Percentiles rank a stretch among this genome's conserved stretches.
phyloP scores from a whole-genome alignment of 805 yeast species.

The Phaffomyces thermotolerans region DNA sequence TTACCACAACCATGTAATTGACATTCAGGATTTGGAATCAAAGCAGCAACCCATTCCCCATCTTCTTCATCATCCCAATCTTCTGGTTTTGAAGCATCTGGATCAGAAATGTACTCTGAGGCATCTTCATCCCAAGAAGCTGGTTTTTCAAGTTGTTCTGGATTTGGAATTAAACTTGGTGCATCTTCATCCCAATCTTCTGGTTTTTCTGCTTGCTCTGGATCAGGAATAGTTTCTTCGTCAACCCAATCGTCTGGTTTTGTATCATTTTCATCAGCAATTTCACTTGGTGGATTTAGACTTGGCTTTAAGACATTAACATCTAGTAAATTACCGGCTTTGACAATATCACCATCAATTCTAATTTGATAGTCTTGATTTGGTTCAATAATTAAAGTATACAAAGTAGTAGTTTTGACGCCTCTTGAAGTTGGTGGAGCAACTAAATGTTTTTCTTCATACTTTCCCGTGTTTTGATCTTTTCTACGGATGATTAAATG shows the following conservation, averaged over 20 bases:
- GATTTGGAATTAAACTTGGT: constrained; percentile 60
- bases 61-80: constrained; percentile 90
- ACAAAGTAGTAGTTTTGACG: constrained; percentile 54
- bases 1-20: constrained; percentile 67
- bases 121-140: constrained; percentile 71
- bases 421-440: constrained; percentile 52
- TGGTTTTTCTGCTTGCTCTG: constrained; percentile 57
- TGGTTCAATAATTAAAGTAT: constrained; percentile 67
- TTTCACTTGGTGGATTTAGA: constrained; percentile 56
- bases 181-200: constrained; percentile 77
- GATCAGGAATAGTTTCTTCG: constrained; percentile 58
- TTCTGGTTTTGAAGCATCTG: constrained; percentile 58
- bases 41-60: constrained; percentile 76
- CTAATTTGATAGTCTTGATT: constrained; percentile 71
- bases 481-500: constrained; percentile 65
- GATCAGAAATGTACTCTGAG: constrained; percentile 55
- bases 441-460: constrained; percentile 62
- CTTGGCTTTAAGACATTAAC: constrained; percentile 54
- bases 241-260: constrained; percentile 88
- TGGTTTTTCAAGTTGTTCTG: constrained; percentile 54
- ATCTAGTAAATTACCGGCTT: constrained; percentile 60
- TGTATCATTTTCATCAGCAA: constrained; percentile 47
- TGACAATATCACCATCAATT: constrained; percentile 67
- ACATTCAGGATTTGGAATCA: constrained; percentile 70
- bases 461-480: constrained; percentile 45